Conservation (phyloP, 1,139 yeast genomes). For the Hyphopichia fennica region DNA sequence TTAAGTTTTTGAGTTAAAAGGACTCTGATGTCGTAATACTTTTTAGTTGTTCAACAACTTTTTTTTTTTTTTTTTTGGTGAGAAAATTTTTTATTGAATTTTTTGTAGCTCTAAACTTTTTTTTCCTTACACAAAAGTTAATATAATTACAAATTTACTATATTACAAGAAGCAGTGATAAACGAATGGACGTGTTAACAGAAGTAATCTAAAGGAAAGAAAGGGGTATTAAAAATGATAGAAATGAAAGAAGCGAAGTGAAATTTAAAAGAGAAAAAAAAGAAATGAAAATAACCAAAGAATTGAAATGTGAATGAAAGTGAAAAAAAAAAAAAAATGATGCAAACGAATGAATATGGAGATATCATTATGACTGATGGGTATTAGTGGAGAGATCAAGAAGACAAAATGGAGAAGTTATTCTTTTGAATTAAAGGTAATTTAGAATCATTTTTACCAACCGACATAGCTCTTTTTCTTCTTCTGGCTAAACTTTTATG, state of each 20-base stretch:
- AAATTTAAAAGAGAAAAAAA: background rate
- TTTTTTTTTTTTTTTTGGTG: background rate
- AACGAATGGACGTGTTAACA: no score
- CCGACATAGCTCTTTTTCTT: slow-evolving; percentile 32
- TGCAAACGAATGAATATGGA: background rate
- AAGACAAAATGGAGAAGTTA: slow-evolving; percentile 20
- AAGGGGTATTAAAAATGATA: background rate
- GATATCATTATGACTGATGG: background rate
- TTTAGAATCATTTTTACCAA: slow-evolving; percentile 42
- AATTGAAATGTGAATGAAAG: background rate
- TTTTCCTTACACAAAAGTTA: no score
- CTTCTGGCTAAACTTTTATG: slow-evolving; percentile 14
- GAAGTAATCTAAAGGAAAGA: background rate
- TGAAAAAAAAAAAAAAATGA: slow-evolving; percentile 2
- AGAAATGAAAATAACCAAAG: background rate
- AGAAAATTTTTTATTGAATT: no score
- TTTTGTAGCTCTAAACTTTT: no score
- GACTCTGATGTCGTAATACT: no score
- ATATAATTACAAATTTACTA: no score
- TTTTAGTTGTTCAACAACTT: background rate
- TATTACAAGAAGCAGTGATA: background rate
- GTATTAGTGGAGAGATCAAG: slow-evolving; percentile 4
- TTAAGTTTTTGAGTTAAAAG: no score
- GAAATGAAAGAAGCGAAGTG: background rate
- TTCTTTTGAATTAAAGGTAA: slow-evolving; percentile 34